phyloP scores from a whole-genome alignment of 2,329 filamentous ascomycete genomes.

The Aspergillus fructus region DNA sequence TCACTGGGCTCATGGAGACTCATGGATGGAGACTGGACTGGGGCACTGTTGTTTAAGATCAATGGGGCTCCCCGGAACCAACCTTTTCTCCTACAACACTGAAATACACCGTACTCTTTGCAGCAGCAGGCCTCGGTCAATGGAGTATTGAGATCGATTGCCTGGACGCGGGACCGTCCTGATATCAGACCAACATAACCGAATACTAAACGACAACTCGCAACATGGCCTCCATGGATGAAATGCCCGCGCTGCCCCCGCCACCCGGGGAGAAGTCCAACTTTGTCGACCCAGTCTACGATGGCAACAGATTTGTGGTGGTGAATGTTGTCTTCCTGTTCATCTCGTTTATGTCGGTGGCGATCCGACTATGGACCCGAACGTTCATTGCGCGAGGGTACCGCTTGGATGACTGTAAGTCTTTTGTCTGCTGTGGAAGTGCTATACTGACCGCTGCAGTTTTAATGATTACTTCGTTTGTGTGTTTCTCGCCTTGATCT shows the following conservation, averaged over 20 bases:
- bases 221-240: slow-evolving; percentile 17
- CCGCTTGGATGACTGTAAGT: slow-evolving; percentile 29
- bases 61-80: background rate
- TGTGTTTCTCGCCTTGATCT: slow-evolving; percentile 9
- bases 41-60: background rate
- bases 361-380: slow-evolving; percentile 27
- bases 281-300: slow-evolving; percentile 26
- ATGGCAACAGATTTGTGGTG: slow-evolving; percentile 24
- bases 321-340: slow-evolving; percentile 30
- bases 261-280: slow-evolving; percentile 26
- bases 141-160: background rate
- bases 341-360: slow-evolving; percentile 20
- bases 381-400: slow-evolving; percentile 26
- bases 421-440: background rate
- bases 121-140: background rate
- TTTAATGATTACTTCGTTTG: slow-evolving; percentile 25
- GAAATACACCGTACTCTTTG: too few relatives aligned
- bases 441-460: slow-evolving; percentile 13
- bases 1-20: too few relatives aligned
- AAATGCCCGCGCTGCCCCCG: slow-evolving; percentile 25
- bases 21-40: background rate
- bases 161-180: background rate
- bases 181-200: background rate
- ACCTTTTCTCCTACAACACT: background rate
- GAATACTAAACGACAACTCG: background rate